phyloP scores from a whole-genome alignment of 2,329 filamentous ascomycete species.

The Rhinocladiella similis region DNA sequence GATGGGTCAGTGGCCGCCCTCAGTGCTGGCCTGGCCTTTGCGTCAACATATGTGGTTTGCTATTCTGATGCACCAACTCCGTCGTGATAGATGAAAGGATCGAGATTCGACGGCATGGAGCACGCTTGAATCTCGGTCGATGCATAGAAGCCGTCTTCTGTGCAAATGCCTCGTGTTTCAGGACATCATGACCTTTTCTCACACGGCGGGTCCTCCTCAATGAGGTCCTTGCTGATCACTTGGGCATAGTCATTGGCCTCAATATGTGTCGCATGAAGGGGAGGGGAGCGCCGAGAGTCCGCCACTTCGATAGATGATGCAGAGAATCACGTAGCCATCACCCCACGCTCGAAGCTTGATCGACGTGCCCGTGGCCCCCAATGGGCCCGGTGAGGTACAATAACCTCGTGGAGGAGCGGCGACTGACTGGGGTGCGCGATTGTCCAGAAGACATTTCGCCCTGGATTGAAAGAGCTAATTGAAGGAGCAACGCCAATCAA shows the following conservation, averaged over 20 bases:
- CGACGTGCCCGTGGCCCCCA: background rate
- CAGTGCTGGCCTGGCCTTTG: too few relatives aligned
- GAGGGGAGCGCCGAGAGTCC: slow-evolving; percentile 11
- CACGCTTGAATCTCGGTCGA: background rate
- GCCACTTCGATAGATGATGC: background rate
- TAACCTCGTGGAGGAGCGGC: background rate
- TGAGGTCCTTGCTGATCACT: background rate
- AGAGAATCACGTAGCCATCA: background rate
- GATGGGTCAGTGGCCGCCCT: too few relatives aligned
- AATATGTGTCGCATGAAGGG: slow-evolving; percentile 15
- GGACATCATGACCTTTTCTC: background rate
- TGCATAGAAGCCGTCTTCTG: too few relatives aligned
- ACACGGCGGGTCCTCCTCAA: slow-evolving; percentile 7
- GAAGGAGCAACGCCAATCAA: slow-evolving; percentile 10
- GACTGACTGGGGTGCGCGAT: slow-evolving; percentile 2
- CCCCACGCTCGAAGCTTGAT: background rate
- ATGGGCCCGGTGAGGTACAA: background rate
- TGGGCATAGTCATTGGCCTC: slow-evolving; percentile 5
- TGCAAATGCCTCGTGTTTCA: background rate
- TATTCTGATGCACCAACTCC: too few relatives aligned
- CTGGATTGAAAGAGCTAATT: slow-evolving; percentile 14
- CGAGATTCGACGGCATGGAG: too few relatives aligned
- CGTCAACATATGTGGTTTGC: too few relatives aligned
- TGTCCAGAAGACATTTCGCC: background rate
- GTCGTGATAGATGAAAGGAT: too few relatives aligned